phyloP scores from a whole-genome alignment of 2,329 filamentous ascomycete genomes.

The Rhytidhysteron rufulum region DNA sequence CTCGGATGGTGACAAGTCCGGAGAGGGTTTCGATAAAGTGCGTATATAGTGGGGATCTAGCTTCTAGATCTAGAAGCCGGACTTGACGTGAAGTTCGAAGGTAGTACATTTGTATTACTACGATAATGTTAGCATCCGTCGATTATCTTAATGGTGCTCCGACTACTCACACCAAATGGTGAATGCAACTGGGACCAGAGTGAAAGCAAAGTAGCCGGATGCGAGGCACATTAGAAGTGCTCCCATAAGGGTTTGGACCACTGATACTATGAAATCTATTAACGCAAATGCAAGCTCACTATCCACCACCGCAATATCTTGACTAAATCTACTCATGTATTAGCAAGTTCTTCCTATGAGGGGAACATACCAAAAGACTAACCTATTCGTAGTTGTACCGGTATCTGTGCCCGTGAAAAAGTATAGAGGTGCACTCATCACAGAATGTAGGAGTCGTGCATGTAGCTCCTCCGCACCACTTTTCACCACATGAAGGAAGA shows the following conservation, averaged over 20 bases:
- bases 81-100: conserved; percentile 43
- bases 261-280: too few relatives aligned
- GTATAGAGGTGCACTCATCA: conserved; percentile 28
- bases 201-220: not conserved
- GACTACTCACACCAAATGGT: conserved; percentile 10
- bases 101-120: conserved; percentile 48
- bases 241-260: conserved; percentile 10
- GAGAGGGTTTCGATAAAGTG: conserved; percentile 47
- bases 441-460: conserved; percentile 40
- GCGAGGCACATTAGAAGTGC: not conserved
- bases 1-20: conserved; percentile 45
- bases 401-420: conserved; percentile 38
- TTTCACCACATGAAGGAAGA: conserved; percentile 49
- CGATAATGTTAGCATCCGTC: conserved; percentile 19
- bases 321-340: conserved; percentile 40
- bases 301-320: conserved; percentile 42
- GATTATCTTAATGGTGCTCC: conserved; percentile 10
- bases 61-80: conserved; percentile 50
- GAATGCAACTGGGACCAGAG: conserved; percentile 3
- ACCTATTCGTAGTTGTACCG: conserved; percentile 38
- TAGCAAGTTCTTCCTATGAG: conserved; percentile 34
- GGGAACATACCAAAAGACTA: conserved; percentile 32
- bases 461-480: conserved; percentile 46
- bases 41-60: conserved; percentile 46
- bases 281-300: conserved; percentile 29